A percentile compares a stretch with the other conserved stretches of the same genome.
These are phyloP conservation scores for Myriosclerotinia curreyana DNA, from an alignment of 2,329 filamentous ascomycete species.

Conservation along the genomic window DNA sequence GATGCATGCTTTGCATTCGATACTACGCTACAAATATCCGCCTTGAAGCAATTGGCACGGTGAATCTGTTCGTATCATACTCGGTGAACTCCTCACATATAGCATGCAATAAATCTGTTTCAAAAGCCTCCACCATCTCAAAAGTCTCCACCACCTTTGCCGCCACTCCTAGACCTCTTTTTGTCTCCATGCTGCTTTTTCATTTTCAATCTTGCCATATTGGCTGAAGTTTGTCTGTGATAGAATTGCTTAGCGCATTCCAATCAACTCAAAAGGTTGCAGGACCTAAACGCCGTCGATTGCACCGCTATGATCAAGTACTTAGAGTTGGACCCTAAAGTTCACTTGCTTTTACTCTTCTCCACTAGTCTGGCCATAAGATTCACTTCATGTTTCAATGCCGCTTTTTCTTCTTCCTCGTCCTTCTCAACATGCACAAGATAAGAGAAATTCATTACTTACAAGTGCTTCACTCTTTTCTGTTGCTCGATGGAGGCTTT, in stretches of 20 bases:
- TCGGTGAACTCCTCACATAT: not conserved
- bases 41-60: not conserved
- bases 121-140: conserved; percentile 8
- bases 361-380: not conserved
- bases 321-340: not conserved
- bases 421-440: not conserved
- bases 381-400: not conserved
- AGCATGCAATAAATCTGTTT: not conserved
- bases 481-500: conserved; percentile 49
- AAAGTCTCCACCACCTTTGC: conserved; percentile 9
- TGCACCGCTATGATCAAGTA: not conserved
- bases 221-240: conserved; percentile 36
- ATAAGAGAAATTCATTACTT: conserved; percentile 24
- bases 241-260: conserved; percentile 21
- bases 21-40: not conserved
- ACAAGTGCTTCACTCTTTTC: conserved; percentile 48
- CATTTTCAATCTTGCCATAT: conserved; percentile 32
- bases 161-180: conserved; percentile 33
- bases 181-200: conserved; percentile 40
- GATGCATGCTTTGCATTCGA: not conserved
- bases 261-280: not conserved
- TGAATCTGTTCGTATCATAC: not conserved
- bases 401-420: not conserved
- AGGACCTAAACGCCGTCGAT: not conserved
- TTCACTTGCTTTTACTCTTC: not conserved